Evolutionary conservation across 2,329 filamentous ascomycete species (phyloP).

Genomic region (Trichocomaceae sp.): DNA sequence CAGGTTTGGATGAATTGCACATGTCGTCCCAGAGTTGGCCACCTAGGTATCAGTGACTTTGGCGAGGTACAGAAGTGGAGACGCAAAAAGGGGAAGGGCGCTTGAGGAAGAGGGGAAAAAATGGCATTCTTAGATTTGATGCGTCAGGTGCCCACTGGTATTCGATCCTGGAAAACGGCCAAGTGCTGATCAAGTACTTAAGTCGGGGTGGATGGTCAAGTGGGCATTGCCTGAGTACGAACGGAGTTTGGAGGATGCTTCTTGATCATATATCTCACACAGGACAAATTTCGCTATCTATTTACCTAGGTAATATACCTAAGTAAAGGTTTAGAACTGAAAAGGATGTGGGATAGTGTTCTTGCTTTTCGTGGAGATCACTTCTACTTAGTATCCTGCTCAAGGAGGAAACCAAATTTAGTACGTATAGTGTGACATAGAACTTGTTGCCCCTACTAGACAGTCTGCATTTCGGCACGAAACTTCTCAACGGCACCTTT

Average conservation of each 20-base stretch:
- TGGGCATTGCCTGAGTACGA: constrained; percentile 22
- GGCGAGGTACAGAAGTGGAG: constrained; percentile 16
- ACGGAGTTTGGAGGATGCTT: neutral
- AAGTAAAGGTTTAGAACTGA: too few species aligned
- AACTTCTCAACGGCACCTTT: constrained; percentile 10
- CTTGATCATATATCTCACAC: too few species aligned
- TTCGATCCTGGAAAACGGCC: constrained; percentile 25
- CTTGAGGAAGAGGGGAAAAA: constrained; percentile 20
- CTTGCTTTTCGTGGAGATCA: too few species aligned
- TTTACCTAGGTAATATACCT: too few species aligned
- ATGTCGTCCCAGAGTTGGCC: too few species aligned
- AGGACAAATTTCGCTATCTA: too few species aligned
- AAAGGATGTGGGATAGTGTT: too few species aligned
- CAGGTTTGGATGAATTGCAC: too few species aligned
- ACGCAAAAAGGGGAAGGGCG: constrained; percentile 12
- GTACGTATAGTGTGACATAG: neutral
- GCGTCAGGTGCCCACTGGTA: constrained; percentile 24
- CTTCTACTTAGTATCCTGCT: too few species aligned
- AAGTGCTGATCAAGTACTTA: constrained; percentile 24
- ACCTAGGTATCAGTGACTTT: too few species aligned
- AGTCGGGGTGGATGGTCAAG: constrained; percentile 31
- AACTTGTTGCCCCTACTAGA: neutral
- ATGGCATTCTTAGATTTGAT: constrained; percentile 26
- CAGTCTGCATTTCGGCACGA: neutral
- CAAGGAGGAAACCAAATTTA: neutral